Evolutionary conservation across 2,329 filamentous ascomycete genomes (phyloP).

Genomic region (Daldinia sp.): DNA sequence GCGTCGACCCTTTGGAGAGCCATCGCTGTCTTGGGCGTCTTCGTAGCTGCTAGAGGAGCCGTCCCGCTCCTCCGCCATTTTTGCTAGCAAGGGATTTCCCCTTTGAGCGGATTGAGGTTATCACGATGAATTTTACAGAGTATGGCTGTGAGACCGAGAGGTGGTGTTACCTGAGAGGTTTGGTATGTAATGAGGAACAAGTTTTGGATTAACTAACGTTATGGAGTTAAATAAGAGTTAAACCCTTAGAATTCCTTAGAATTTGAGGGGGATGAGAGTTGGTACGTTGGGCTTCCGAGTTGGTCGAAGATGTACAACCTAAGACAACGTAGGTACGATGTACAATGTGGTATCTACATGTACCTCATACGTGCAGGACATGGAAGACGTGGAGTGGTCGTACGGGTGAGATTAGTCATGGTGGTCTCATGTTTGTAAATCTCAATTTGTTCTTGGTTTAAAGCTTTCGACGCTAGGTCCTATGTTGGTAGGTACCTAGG

Average conservation of each 20-base stretch:
- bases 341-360: background rate
- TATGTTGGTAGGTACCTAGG: too few species aligned
- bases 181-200: background rate
- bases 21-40: constrained; percentile 6
- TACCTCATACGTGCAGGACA: background rate
- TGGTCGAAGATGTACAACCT: background rate
- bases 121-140: background rate
- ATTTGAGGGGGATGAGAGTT: background rate
- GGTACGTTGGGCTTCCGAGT: background rate
- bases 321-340: too few species aligned
- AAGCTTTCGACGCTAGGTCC: constrained; percentile 19
- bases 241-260: too few species aligned
- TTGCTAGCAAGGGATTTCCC: background rate
- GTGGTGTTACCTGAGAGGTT: constrained; percentile 4
- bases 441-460: constrained; percentile 7
- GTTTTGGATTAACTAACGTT: constrained; percentile 3
- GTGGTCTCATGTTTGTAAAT: constrained; percentile 19
- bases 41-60: constrained; percentile 30
- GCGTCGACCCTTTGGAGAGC: constrained; percentile 7
- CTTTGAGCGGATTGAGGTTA: background rate
- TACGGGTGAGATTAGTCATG: constrained; percentile 18
- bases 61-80: constrained; percentile 22
- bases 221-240: too few species aligned
- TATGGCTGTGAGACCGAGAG: constrained; percentile 3
- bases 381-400: constrained; percentile 1